Conservation (phyloP, 2,329 filamentous ascomycete genomes). For the Alternaria infectoria region DNA sequence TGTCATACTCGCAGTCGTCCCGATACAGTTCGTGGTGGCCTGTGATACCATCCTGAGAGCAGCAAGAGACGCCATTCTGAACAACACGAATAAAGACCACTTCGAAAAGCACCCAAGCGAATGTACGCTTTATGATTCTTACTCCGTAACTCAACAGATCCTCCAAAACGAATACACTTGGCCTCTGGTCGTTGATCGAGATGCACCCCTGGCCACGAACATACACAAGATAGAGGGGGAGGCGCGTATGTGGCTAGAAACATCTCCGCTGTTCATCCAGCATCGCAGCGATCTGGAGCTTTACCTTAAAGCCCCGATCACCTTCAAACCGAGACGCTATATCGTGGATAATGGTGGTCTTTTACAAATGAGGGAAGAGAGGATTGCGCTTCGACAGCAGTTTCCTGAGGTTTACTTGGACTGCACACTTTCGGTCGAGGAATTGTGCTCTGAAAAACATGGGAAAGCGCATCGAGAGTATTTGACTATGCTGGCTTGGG, state of each 20-base stretch:
- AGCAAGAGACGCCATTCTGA: background rate
- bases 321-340: background rate
- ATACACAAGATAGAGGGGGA: background rate
- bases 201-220: background rate
- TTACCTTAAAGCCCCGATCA: background rate
- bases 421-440: background rate
- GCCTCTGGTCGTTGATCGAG: background rate
- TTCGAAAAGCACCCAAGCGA: background rate
- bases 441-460: background rate
- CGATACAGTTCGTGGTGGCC: background rate
- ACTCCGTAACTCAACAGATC: background rate
- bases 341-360: background rate
- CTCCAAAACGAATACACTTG: background rate
- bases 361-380: background rate
- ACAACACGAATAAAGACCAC: background rate
- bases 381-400: background rate
- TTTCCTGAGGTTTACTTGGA: background rate
- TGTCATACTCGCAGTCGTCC: background rate
- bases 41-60: background rate
- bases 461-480: background rate
- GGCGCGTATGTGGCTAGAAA: background rate
- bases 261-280: background rate
- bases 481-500: background rate
- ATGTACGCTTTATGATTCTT: background rate
- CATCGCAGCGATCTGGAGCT: background rate